phyloP scores from a whole-genome alignment of 768 basidiomycete genomes.

The Antrodiella citrinella region DNA sequence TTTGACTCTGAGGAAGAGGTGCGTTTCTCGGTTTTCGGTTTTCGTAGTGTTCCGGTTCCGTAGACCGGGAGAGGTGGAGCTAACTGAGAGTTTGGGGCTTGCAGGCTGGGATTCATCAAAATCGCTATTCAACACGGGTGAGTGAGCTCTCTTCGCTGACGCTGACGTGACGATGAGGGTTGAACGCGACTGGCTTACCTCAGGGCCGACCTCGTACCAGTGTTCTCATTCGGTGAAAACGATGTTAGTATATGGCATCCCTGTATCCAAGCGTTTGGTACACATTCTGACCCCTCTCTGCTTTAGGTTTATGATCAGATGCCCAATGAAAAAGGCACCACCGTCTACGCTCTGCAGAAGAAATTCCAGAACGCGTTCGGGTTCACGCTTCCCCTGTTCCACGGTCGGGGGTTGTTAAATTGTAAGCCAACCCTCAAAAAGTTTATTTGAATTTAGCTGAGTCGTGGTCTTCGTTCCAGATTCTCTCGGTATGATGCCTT shows the following conservation, averaged over 20 bases:
- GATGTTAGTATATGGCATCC: slow-evolving; percentile 50
- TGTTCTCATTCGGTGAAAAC: slow-evolving; percentile 98
- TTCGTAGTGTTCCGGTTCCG: not conserved
- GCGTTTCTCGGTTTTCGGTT: too few relatives aligned
- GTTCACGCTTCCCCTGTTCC: slow-evolving; percentile 96
- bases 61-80: not conserved
- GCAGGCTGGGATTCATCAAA: slow-evolving; percentile 90
- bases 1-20: slow-evolving; percentile 70
- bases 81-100: too few relatives aligned
- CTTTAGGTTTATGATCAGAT: slow-evolving; percentile 93
- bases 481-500: slow-evolving; percentile 93
- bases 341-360: slow-evolving; percentile 78
- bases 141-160: slow-evolving; percentile 12
- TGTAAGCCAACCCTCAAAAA: slow-evolving; percentile 37
- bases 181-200: slow-evolving; percentile 2
- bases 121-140: slow-evolving; percentile 85
- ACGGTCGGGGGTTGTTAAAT: slow-evolving; percentile 90
- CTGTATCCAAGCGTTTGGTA: not conserved
- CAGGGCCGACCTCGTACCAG: slow-evolving; percentile 93
- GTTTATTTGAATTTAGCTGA: not conserved
- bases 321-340: slow-evolving; percentile 91
- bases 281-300: not conserved
- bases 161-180: not conserved
- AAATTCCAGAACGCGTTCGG: slow-evolving; percentile 90
- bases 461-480: slow-evolving; percentile 40